Evolutionary conservation across 805 yeast genomes (phyloP).

Genomic region (Pichia rugopelliculosa): DNA sequence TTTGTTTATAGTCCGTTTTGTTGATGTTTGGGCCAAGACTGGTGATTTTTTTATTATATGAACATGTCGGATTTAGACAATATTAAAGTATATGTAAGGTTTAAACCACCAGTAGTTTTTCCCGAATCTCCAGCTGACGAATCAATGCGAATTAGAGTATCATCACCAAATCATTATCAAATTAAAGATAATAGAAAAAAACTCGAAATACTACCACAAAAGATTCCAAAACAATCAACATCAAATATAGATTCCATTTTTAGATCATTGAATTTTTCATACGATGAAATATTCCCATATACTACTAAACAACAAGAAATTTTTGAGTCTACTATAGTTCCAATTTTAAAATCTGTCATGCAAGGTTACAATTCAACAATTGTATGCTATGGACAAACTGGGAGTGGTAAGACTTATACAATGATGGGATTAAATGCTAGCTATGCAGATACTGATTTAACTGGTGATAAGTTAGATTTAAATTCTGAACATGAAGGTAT

Average conservation of each 20-base stretch:
- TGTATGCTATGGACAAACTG: conserved; percentile 72
- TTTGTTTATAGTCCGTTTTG: background rate
- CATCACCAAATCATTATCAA: background rate
- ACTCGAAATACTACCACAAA: background rate
- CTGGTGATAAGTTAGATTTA: background rate
- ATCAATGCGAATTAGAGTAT: background rate
- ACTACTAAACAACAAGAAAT: conserved; percentile 47
- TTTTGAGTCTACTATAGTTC: conserved; percentile 49
- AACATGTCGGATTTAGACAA: background rate
- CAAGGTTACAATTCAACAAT: conserved; percentile 45
- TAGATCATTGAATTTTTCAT: conserved; percentile 36
- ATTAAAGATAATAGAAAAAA: background rate
- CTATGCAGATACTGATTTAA: conserved; percentile 21
- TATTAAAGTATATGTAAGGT: background rate
- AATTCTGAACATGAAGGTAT: conserved; percentile 37
- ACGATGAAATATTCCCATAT: conserved; percentile 56
- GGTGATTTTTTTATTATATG: background rate
- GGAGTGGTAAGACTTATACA: conserved; percentile 77
- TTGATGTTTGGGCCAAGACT: background rate
- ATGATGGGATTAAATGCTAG: conserved; percentile 54
- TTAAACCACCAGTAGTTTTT: background rate
- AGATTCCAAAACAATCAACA: background rate
- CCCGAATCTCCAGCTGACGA: background rate
- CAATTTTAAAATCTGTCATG: conserved; percentile 62
- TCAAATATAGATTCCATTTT: background rate